These are phyloP conservation scores for Stagonosporopsis cucurbitacearum DNA, from an alignment of 2,329 filamentous ascomycete genomes.

Conservation along the genomic window DNA sequence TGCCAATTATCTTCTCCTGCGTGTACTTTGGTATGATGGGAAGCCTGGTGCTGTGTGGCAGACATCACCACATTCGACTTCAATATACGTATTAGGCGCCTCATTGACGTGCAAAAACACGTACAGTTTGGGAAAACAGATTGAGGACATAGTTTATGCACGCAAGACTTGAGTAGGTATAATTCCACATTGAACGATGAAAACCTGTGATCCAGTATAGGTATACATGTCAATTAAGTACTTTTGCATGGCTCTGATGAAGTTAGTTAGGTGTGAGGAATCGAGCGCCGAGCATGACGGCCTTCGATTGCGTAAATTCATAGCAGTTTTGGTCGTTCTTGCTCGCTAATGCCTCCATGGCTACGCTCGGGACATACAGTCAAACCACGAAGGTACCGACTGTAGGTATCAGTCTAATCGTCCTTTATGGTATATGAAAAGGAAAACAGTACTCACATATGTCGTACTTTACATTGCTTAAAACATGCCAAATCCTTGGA, in stretches of 20 bases:
- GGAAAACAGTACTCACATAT: background rate
- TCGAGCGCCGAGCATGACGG: background rate
- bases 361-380: background rate
- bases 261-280: background rate
- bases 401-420: background rate
- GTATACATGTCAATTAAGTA: background rate
- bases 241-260: background rate
- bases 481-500: background rate
- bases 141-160: too few species aligned
- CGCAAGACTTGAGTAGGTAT: background rate
- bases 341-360: too few species aligned
- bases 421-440: background rate
- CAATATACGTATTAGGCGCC: background rate
- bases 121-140: too few species aligned
- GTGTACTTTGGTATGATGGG: background rate
- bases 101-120: too few species aligned
- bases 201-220: too few species aligned
- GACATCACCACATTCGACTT: background rate
- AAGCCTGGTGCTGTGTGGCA: background rate
- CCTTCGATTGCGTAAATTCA: background rate
- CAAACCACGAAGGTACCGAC: background rate
- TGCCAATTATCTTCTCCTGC: background rate
- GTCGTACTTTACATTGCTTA: background rate
- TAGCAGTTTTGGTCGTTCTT: background rate
- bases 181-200: background rate